Base-by-base conservation (phyloP, 2,329 filamentous ascomycete genomes). In the Colletotrichum magnum region DNA sequence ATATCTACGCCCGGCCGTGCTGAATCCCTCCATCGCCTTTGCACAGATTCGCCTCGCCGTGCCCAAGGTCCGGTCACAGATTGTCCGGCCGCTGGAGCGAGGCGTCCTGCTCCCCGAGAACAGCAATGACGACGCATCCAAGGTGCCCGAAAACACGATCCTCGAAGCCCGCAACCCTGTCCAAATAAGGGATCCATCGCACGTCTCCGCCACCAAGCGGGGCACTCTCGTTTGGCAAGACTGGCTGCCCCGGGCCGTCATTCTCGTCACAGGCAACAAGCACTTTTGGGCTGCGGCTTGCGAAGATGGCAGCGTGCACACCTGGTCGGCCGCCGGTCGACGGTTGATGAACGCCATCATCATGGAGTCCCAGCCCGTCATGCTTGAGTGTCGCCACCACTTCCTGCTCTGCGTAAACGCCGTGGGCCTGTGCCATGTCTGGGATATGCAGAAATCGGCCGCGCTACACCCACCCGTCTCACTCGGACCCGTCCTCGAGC, bases 221-320 rank as follows among this genome's bases (percentile, higher is more conserved):
- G 94, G 94, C 5, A 90, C 91, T 64, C 85, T 92, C 1, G 80
- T 98, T 4, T 99, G 97, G 96, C 94, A 98, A 76, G 97, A 99
- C 77, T 99, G 94, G 75, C 83, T 99, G 15, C 95, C 95, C 0
- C 89, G 92, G 68, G 90, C 94, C 6, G 93, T 97, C 26, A 88
- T 99, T n/a, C 87, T 98, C 1, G 91, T 97, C 1, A 96, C 95
- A 0, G 97, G 94, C 2, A 98, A 94, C 79, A 91, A 92, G 74
- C 90, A 93, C 73, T 95, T 98, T 77, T 99, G 96, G 93, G 92
- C 93, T 0, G 95, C 92, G 16, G 95, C 93, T 10, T 98, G 95
- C 75, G 96, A 99, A 78, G 96, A 98, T 76, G 96, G 94, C 16
- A 94, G 91, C 18, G 79, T 99, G 7, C 94, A 97, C 77, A 88